phyloP scores from a whole-genome alignment of 306 rosid genomes.

The Rosa persica region DNA sequence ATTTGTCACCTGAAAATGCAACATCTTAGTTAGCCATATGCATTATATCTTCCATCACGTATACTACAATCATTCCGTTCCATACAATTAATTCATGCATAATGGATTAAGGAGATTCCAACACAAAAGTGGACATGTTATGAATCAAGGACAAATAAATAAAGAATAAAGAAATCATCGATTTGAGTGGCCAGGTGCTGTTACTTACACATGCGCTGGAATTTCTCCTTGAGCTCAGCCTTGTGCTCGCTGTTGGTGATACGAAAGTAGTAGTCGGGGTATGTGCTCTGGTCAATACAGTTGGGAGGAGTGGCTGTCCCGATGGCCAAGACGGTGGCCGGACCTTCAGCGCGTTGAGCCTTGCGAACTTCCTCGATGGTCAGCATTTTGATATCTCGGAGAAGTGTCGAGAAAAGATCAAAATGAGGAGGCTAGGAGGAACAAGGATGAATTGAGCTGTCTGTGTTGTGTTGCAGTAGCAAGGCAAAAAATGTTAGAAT shows the following conservation, averaged over 20 bases:
- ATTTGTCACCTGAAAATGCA: conserved; percentile 49
- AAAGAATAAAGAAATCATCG: background rate
- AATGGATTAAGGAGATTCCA: no score
- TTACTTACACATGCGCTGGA: conserved; percentile 55
- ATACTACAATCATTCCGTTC: background rate
- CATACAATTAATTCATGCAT: no score
- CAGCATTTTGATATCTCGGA: conserved; percentile 34
- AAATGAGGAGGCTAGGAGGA: background rate
- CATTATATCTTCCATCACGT: background rate
- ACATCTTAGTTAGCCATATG: background rate
- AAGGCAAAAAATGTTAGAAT: background rate
- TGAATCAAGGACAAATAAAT: background rate
- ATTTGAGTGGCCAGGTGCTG: no score
- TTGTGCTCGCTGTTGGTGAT: conserved; percentile 63
- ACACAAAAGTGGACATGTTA: background rate
- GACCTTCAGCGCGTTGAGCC: conserved; percentile 61
- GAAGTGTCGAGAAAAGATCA: background rate
- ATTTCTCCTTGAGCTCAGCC: conserved; percentile 48
- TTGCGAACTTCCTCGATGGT: conserved; percentile 57
- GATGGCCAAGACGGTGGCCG: conserved; percentile 60
- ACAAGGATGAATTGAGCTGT: background rate
- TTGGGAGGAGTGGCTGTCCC: conserved; percentile 59
- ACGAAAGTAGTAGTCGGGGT: conserved; percentile 59
- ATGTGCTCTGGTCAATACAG: conserved; percentile 50
- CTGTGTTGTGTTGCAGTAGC: background rate